phyloP scores from a whole-genome alignment of 352 stramenopile genomes.

The Pythium monospermum region DNA sequence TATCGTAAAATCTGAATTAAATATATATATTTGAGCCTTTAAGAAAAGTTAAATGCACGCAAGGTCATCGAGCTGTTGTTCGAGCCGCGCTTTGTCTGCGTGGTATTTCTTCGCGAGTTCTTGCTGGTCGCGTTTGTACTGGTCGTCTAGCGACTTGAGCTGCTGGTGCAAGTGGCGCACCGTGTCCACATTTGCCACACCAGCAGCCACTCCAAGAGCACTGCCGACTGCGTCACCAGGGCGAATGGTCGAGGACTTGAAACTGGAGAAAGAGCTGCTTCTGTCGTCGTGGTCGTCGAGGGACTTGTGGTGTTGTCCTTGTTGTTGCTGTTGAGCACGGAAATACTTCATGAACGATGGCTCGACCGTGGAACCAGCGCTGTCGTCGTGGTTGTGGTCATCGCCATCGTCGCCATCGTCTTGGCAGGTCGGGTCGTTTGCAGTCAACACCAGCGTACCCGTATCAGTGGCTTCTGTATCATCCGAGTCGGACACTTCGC shows the following conservation, averaged over 20 bases:
- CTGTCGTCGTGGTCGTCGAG: conserved; percentile 4
- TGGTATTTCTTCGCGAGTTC: conserved; percentile 37
- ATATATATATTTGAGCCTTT: not conserved
- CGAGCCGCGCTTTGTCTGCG: conserved; percentile 41
- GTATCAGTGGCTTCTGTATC: no score
- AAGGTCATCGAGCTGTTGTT: conserved; percentile 42
- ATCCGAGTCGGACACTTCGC: conserved; percentile 8
- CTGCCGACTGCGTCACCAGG: no score
- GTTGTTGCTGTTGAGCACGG: conserved; percentile 30
- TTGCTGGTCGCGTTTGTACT: conserved; percentile 41
- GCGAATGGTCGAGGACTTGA: conserved; percentile 19
- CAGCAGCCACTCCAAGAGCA: no score
- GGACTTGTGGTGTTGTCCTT: conserved; percentile 7
- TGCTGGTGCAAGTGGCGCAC: conserved; percentile 34
- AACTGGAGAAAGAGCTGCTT: no score
- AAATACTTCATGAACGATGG: conserved; percentile 87
- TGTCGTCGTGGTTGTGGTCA: no score
- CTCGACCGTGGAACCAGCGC: conserved; percentile 31
- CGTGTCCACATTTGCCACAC: conserved; percentile 3
- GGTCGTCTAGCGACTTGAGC: conserved; percentile 44
- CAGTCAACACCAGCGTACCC: conserved; percentile 18
- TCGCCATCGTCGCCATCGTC: not conserved
- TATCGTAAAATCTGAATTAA: not conserved
- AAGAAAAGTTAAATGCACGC: conserved; percentile 12
- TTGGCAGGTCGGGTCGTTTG: conserved; percentile 2